phyloP scores from a whole-genome alignment of 768 basidiomycete species.

The Mycena alexandri region DNA sequence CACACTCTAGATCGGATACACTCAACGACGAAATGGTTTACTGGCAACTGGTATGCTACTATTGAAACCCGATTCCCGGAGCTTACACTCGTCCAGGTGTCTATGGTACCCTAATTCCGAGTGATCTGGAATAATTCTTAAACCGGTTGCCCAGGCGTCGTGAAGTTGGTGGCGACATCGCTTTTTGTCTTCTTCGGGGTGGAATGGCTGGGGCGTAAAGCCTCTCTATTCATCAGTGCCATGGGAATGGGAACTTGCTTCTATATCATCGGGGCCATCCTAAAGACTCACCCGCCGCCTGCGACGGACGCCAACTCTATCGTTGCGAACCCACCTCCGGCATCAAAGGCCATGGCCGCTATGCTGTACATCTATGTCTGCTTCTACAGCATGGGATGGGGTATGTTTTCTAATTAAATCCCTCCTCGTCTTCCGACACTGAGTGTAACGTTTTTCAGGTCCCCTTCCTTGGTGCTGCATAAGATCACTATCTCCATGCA shows the following conservation, averaged over 20 bases:
- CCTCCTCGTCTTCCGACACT: background rate
- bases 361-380: slow-evolving; percentile 90
- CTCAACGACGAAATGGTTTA: slow-evolving; percentile 67
- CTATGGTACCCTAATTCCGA: slow-evolving; percentile 39
- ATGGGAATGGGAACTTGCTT: slow-evolving; percentile 85
- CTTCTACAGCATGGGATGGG: slow-evolving; percentile 92
- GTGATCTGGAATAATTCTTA: no score
- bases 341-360: slow-evolving; percentile 86
- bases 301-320: slow-evolving; percentile 41
- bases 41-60: slow-evolving; percentile 72
- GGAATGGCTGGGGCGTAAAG: slow-evolving; percentile 76
- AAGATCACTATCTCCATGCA: no score
- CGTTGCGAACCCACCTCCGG: slow-evolving; percentile 58
- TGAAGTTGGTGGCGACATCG: slow-evolving; percentile 76
- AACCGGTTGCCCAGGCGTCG: slow-evolving; percentile 45
- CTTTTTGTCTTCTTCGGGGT: slow-evolving; percentile 77
- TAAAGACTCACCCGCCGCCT: slow-evolving; percentile 80
- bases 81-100: slow-evolving; percentile 7
- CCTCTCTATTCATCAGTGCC: slow-evolving; percentile 78
- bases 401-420: slow-evolving; percentile 45
- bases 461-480: slow-evolving; percentile 54
- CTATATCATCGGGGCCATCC: slow-evolving; percentile 87
- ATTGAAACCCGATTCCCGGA: background rate
- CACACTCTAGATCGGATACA: slow-evolving; percentile 70
- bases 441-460: slow-evolving; percentile 42